phyloP scores from a whole-genome alignment of 2,329 filamentous ascomycete genomes.

The Aspergillus pseudoglaucus region DNA sequence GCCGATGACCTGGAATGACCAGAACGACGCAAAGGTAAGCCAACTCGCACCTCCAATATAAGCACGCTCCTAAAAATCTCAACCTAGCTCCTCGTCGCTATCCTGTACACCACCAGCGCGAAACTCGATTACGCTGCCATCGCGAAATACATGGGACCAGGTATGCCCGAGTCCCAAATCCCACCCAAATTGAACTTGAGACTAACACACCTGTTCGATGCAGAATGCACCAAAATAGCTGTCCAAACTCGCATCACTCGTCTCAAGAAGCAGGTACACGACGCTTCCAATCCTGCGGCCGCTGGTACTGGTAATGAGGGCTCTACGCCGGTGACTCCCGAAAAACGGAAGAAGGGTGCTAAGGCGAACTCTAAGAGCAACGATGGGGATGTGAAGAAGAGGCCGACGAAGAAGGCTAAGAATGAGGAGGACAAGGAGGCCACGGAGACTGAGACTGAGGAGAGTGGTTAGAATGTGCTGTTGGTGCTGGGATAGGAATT shows the following conservation, averaged over 20 bases:
- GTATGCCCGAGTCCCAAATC: slow-evolving; percentile 1
- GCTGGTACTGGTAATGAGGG: too few relatives aligned
- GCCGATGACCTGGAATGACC: slow-evolving; percentile 22
- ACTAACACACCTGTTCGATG: neutral
- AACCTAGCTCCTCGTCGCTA: slow-evolving; percentile 16
- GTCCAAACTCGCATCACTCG: slow-evolving; percentile 17
- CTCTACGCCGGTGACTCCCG: neutral
- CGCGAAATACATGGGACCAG: slow-evolving; percentile 17
- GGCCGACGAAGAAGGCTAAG: neutral
- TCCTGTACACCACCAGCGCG: slow-evolving; percentile 10
- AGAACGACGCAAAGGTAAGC: slow-evolving; percentile 24
- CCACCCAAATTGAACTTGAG: neutral
- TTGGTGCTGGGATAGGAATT: too few relatives aligned
- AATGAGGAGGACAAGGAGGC: neutral
- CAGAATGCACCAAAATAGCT: slow-evolving; percentile 18
- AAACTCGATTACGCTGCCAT: slow-evolving; percentile 16
- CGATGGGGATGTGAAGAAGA: neutral
- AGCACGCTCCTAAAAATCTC: too few relatives aligned
- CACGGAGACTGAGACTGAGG: too few relatives aligned
- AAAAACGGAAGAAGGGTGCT: slow-evolving; percentile 2
- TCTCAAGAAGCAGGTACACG: slow-evolving; percentile 8
- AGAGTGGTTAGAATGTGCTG: too few relatives aligned
- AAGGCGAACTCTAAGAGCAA: neutral
- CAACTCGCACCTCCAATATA: neutral
- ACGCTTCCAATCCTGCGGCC: neutral